Evolutionary conservation across 2,329 filamentous ascomycete genomes (phyloP).

Genomic region (Trichoderma hamatum): DNA sequence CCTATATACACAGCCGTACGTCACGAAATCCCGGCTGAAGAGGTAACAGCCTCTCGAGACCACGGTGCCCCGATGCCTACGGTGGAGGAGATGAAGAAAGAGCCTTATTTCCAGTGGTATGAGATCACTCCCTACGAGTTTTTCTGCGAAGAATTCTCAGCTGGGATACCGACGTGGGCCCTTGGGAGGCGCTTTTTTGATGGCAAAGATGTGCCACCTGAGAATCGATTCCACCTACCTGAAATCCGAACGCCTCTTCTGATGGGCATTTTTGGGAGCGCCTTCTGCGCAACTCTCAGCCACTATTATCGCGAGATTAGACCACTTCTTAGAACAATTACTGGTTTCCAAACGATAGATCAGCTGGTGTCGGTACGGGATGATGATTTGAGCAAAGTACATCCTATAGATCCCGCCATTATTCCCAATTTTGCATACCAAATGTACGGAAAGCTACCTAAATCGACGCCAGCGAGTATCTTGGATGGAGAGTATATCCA

Average conservation of each 20-base stretch:
- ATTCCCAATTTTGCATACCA: conserved; percentile 89
- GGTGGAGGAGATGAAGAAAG: conserved; percentile 59
- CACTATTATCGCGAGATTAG: conserved; percentile 95
- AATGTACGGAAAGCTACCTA: conserved; percentile 74
- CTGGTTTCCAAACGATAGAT: conserved; percentile 77
- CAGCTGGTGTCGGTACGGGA: conserved; percentile 80
- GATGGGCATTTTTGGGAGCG: conserved; percentile 94
- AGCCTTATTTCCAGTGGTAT: conserved; percentile 98
- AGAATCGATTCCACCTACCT: conserved; percentile 71
- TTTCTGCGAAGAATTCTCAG: conserved; percentile 88
- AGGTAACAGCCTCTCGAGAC: conserved; percentile 45
- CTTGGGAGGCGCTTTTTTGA: conserved; percentile 79
- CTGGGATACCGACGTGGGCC: conserved; percentile 94
- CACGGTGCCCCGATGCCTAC: conserved; percentile 33
- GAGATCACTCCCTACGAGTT: conserved; percentile 94
- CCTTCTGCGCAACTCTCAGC: conserved; percentile 91
- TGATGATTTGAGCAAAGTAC: conserved; percentile 84
- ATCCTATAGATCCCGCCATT: conserved; percentile 88
- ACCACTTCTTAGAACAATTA: conserved; percentile 75
- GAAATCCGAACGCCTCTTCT: conserved; percentile 82
- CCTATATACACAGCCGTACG: conserved; percentile 96
- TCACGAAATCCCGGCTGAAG: conserved; percentile 81
- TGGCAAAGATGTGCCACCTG: conserved; percentile 58
- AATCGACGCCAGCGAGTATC: conserved; percentile 77
- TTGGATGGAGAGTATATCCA: conserved; percentile 72